Base-by-base conservation (phyloP, 106 monocot species). In the Triglochin maritima region DNA sequence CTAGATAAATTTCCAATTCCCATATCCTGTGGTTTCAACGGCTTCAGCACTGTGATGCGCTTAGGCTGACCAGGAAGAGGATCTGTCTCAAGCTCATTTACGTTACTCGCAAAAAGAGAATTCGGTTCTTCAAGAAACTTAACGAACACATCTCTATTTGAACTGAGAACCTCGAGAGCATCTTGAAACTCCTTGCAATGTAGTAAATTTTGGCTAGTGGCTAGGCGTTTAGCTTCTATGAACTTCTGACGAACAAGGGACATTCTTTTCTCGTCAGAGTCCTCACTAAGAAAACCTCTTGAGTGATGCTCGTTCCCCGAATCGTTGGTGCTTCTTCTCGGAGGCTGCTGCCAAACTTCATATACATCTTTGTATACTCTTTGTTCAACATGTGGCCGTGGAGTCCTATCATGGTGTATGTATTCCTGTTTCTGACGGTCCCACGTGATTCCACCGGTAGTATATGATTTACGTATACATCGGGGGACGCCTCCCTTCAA, bases 41-140 rank as follows among this genome's bases (percentile, higher is more conserved):
- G 81, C 61, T 81, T 81, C 16, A 81, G 43, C 17, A 81, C 77
- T 45, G 73, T 77, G n/a, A 81, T 81, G 11, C 52, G 73, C 58
- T 66, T 72, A 9, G 81, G 67, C 60, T 80, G 78, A 58, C 79
- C 12, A 14, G 60, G 65, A 16, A 67, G 49, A 50, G 64, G 75
- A 48, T 17, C 60, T 9, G 59, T 54, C n/a, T 60, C 61, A 56
- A 56, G 58, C 17, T 81, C 81, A 57, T 83, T 49, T 4, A 72
- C 50, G 67, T 81, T 74, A 61, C 70, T 72, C 10, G 92, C 80
- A 49, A 92, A 83, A 16, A 92, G 55, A 1, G 83, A 88, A 80
- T 86, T 84, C 49, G 92, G 88, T 63, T 92, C 92, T 79, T 92
- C 92, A 7, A 99, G 84, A 60, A 86, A 87, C 66, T 86, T 92